Evolutionary conservation across 306 rosid genomes (phyloP).

Genomic region (Castanea crenata): DNA sequence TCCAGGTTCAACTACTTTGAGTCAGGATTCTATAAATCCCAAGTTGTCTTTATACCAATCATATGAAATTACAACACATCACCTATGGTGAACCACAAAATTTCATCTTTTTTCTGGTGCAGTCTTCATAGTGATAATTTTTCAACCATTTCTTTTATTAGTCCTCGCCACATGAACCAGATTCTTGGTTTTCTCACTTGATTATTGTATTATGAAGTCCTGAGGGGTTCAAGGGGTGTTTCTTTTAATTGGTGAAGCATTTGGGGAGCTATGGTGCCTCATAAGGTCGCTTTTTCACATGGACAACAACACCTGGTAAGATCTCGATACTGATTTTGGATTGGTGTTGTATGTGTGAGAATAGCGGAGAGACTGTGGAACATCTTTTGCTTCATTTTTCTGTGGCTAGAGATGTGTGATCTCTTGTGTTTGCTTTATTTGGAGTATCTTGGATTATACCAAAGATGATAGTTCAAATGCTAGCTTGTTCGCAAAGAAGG

Average conservation of each 20-base stretch:
- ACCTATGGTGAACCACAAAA: neutral
- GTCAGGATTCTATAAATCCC: neutral
- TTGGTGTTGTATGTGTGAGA: no score
- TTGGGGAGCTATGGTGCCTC: no score
- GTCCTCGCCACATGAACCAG: neutral
- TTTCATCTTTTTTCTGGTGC: neutral
- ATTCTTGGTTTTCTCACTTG: neutral
- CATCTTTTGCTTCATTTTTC: no score
- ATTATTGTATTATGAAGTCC: neutral
- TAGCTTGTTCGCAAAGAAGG: no score
- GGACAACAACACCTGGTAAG: no score
- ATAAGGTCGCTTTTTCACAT: no score
- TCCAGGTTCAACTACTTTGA: neutral
- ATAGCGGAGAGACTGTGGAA: no score
- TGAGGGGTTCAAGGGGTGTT: no score
- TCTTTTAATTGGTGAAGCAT: no score
- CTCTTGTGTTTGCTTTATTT: no score
- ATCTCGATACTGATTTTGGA: no score
- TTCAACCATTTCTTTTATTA: neutral
- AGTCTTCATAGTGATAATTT: neutral
- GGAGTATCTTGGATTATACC: neutral
- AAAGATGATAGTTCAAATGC: neutral
- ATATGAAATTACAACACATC: neutral
- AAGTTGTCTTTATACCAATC: neutral
- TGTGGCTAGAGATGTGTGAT: no score